These are phyloP conservation scores for Mucor saturninus DNA, from an alignment of 371 early-diverging fungal species.

Conservation along the genomic window DNA sequence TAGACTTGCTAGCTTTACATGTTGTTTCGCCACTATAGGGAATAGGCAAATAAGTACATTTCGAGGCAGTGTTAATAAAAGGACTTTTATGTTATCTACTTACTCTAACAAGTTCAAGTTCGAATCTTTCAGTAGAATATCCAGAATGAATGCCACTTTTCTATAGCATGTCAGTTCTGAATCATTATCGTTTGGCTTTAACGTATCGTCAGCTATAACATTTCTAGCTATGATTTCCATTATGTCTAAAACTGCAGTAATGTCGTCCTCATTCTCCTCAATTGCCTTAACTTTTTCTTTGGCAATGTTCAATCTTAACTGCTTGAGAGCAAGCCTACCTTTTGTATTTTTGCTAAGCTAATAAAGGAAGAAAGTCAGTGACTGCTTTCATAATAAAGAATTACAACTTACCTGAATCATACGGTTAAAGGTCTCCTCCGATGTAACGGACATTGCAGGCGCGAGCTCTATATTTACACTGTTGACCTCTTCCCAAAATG, in stretches of 20 bases:
- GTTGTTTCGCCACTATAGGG: constrained; percentile 23
- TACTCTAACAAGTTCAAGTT: constrained; percentile 25
- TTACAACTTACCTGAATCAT: constrained; percentile 22
- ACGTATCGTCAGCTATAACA: constrained; percentile 1
- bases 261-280: constrained; percentile 17
- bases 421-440: constrained; percentile 16
- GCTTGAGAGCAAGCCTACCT: constrained; percentile 18
- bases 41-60: constrained; percentile 23
- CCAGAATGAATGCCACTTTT: constrained; percentile 20
- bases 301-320: constrained; percentile 17
- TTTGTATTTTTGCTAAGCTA: constrained; percentile 18
- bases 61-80: constrained; percentile 21
- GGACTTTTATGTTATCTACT: constrained; percentile 24
- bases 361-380: constrained; percentile 21
- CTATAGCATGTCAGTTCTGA: constrained; percentile 19
- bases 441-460: constrained; percentile 22
- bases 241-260: constrained; percentile 15
- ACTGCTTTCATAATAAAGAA: constrained; percentile 17
- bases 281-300: constrained; percentile 18
- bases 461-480: constrained; percentile 16
- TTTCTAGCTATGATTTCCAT: constrained; percentile 20
- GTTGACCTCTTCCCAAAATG: constrained; percentile 16
- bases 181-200: constrained; percentile 7
- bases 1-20: constrained; percentile 25
- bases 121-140: constrained; percentile 25